phyloP scores from a whole-genome alignment of 2,329 filamentous ascomycete genomes.

The Calonectria pteridis region DNA sequence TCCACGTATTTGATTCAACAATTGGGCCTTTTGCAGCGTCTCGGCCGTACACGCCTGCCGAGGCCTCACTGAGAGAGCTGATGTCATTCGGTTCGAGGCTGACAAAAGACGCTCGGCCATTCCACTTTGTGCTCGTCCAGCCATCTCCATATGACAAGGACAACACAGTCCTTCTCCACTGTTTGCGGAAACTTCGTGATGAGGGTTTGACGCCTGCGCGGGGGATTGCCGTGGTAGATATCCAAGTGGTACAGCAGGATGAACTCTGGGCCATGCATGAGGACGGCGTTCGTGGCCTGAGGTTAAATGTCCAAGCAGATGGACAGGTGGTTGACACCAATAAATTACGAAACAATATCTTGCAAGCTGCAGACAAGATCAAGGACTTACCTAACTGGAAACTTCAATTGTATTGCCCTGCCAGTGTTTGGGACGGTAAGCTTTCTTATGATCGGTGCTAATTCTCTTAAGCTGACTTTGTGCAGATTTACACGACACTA shows the following conservation, averaged over 20 bases:
- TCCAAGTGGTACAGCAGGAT: not conserved
- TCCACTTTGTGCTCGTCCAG: constrained; percentile 9
- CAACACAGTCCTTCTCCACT: constrained; percentile 9
- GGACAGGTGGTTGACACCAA: not conserved
- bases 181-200: not conserved
- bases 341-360: not conserved
- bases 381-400: constrained; percentile 4
- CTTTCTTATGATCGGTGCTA: not conserved
- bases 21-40: not conserved
- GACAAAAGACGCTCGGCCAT: not conserved
- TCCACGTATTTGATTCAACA: constrained; percentile 9
- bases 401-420: constrained; percentile 7
- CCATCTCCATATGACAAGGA: constrained; percentile 8
- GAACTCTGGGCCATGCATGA: constrained; percentile 14
- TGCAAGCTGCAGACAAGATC: not conserved
- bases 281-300: constrained; percentile 4
- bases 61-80: not conserved
- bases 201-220: not conserved
- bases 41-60: constrained; percentile 3
- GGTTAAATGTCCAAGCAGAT: constrained; percentile 11
- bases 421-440: constrained; percentile 12
- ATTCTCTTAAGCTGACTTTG: not conserved
- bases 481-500: constrained; percentile 1
- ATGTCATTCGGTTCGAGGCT: not conserved
- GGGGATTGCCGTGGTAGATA: constrained; percentile 12